These are phyloP conservation scores for Rhynchospora pubera DNA, from an alignment of 176 grass and related monocot genomes.

Conservation along the genomic window DNA sequence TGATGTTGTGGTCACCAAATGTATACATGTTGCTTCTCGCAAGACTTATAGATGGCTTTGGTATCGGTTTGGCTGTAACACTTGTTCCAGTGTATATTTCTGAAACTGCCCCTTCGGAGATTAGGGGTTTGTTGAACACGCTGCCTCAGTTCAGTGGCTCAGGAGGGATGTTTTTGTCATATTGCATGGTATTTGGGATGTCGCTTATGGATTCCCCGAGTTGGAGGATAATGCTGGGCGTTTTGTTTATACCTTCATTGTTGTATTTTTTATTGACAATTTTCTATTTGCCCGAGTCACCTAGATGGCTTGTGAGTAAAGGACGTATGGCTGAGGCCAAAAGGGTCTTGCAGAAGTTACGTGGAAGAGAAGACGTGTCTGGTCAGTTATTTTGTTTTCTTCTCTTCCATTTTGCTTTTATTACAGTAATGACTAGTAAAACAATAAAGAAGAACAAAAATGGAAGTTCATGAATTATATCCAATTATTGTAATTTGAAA, in stretches of 20 bases:
- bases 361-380: slow-evolving; percentile 79
- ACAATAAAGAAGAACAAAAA: background rate
- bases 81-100: slow-evolving; percentile 88
- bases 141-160: slow-evolving; percentile 85
- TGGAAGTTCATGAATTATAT: background rate
- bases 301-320: slow-evolving; percentile 92
- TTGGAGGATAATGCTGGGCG: slow-evolving; percentile 95
- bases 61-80: slow-evolving; percentile 73
- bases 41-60: slow-evolving; percentile 76
- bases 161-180: slow-evolving; percentile 81
- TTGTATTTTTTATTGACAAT: slow-evolving; percentile 61
- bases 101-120: slow-evolving; percentile 83
- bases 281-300: slow-evolving; percentile 83
- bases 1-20: slow-evolving; percentile 86
- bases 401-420: background rate
- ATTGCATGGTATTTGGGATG: slow-evolving; percentile 93
- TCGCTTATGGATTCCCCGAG: slow-evolving; percentile 56
- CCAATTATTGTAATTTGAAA: background rate
- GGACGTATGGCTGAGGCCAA: slow-evolving; percentile 83
- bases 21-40: slow-evolving; percentile 72
- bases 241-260: slow-evolving; percentile 65
- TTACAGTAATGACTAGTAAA: background rate
- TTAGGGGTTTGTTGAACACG: slow-evolving; percentile 69
- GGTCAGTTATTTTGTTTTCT: slow-evolving; percentile 36
- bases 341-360: slow-evolving; percentile 60